Percentiles rank a stretch among this genome's conserved stretches.
Conservation (phyloP, 176 grass and related monocot species). For the Eragrostis nindensis region DNA sequence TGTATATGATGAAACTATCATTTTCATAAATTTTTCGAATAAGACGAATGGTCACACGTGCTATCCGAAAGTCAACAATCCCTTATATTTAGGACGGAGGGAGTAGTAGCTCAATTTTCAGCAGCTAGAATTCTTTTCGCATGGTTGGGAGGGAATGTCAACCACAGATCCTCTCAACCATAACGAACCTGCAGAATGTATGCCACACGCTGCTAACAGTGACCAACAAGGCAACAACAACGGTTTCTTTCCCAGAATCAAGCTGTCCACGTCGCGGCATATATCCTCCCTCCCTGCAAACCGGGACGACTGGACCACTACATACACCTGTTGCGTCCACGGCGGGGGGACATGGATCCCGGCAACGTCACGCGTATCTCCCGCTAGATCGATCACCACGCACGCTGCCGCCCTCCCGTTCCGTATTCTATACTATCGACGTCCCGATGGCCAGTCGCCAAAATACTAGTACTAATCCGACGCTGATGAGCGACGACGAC, state of each 20-base stretch:
- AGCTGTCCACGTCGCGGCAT: background rate
- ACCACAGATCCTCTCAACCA: background rate
- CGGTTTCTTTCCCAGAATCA: background rate
- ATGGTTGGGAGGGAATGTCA: conserved; percentile 4
- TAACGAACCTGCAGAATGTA: background rate
- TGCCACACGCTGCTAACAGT: background rate
- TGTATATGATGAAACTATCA: too few species aligned
- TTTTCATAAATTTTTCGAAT: too few species aligned
- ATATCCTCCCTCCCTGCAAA: conserved; percentile 20
- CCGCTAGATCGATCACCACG: background rate
- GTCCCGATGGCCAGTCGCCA: background rate
- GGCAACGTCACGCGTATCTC: conserved; percentile 38
- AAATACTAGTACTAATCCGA: background rate
- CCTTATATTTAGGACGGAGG: too few species aligned
- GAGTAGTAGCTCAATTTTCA: too few species aligned
- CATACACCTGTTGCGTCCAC: background rate
- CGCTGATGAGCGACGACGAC: background rate
- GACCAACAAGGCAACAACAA: background rate
- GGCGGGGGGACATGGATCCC: conserved; percentile 31
- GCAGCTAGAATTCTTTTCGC: too few species aligned
- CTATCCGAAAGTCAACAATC: too few species aligned
- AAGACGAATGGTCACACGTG: too few species aligned
- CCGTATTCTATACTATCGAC: conserved; percentile 3
- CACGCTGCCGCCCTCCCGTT: background rate
- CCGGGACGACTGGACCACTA: conserved; percentile 20